Base-by-base conservation (phyloP, 2,329 filamentous ascomycete genomes). In the Orbilia ellipsospora region DNA sequence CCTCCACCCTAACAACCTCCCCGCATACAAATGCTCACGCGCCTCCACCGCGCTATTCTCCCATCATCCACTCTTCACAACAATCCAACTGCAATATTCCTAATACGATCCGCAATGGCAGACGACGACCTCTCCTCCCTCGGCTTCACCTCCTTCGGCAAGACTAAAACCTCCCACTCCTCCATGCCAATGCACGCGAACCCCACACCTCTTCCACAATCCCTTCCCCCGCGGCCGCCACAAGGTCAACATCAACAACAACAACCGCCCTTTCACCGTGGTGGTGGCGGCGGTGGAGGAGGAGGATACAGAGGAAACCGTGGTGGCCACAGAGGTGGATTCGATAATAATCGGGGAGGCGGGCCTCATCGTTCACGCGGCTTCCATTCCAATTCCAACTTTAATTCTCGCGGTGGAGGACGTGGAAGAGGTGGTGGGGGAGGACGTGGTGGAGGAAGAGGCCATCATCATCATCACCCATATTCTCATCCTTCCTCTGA, bases 91-190 rank as follows among this genome's bases (percentile, higher is more conserved):
- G 2, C 28, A 7, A 13, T 40, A 5, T 23, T 42, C 42, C 40
- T 23, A 26, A 42, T 13, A 42, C 51, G 16, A 13, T 42, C n/a
- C 54, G 13, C 62, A 36, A 64, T 75, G 72, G 55, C 57, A 20
- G 72, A 28, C 45, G 55, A 61, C 28, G 72, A 75, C 70, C 63
- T 75, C 63, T 52, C 64, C 52, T 69, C 64, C 5, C 60, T 75
- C 20, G 72, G 72, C 44, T 75, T 75, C 59, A 75, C 72, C 23
- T 54, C 72, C 64, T 75, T 75, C 60, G 72, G 72, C 3, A 75
- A 75, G 50, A 60, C 51, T 18, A 31, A 59, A 3, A 75, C 56
- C 42, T 62, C 65, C 26, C 57, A 64, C 36, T 44, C 23, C 45
- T 44, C 69, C 6, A n/a, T 54, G 48, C 69, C 69, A 36, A 61